Conservation (phyloP, 495 filamentous ascomycete genomes). For the Mytilinidion resinicola region DNA sequence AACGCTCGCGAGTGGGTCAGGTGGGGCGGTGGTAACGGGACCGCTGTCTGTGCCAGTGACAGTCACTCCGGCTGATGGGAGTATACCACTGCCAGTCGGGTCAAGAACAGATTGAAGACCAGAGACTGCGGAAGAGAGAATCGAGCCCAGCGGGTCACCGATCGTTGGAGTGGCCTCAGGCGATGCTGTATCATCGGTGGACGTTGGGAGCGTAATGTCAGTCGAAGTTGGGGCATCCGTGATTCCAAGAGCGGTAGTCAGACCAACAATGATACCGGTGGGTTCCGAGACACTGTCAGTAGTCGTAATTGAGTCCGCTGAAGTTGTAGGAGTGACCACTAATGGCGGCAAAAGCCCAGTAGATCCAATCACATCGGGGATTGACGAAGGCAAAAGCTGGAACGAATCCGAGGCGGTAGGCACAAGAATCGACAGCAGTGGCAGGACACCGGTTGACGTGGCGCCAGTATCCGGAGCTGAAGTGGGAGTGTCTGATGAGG, state of each 20-base stretch:
- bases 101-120: neutral
- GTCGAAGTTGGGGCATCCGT: neutral
- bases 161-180: conserved; percentile 11
- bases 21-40: conserved; percentile 1
- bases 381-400: neutral
- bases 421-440: neutral
- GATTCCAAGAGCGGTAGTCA: conserved; percentile 22
- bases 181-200: neutral
- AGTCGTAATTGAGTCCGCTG: neutral
- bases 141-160: neutral
- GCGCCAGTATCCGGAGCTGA: no score
- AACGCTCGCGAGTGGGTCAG: neutral
- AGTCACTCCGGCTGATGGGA: conserved; percentile 1
- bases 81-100: neutral
- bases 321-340: neutral
- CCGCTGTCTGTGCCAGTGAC: neutral
- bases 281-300: neutral
- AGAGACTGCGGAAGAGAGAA: neutral
- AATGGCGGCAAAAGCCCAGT: neutral
- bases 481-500: no score
- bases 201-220: neutral
- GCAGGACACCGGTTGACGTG: neutral
- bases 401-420: neutral
- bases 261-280: conserved; percentile 23
- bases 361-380: neutral